phyloP scores from a whole-genome alignment of 805 yeast genomes.

The Lachancea lanzarotensis region DNA sequence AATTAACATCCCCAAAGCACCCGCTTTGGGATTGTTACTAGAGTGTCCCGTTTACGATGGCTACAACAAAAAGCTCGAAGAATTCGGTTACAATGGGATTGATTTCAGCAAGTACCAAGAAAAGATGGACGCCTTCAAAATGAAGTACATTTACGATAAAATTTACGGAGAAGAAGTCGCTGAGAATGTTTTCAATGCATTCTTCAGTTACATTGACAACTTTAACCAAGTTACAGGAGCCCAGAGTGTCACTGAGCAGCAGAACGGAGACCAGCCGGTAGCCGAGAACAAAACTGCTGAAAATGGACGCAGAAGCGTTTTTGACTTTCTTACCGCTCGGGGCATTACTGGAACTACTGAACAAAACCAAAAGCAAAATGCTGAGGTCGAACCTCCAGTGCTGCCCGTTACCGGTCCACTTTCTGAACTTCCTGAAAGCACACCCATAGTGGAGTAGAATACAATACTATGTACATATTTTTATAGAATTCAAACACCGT shows the following conservation, averaged over 20 bases:
- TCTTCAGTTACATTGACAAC: conserved; percentile 84
- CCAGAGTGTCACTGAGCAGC: conserved; percentile 16
- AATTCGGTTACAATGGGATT: conserved; percentile 71
- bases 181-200: conserved; percentile 85
- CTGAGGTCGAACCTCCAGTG: too few species aligned
- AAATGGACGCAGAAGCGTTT: conserved; percentile 29
- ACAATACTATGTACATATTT: too few species aligned
- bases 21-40: conserved; percentile 84
- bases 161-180: conserved; percentile 84
- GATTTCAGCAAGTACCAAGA: conserved; percentile 58
- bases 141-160: conserved; percentile 83
- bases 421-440: not conserved
- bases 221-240: conserved; percentile 53
- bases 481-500: too few species aligned
- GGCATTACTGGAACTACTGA: conserved; percentile 24
- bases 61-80: conserved; percentile 63
- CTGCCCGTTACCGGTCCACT: too few species aligned
- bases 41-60: conserved; percentile 91
- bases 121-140: conserved; percentile 81
- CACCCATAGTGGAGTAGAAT: not conserved
- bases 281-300: not conserved
- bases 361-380: not conserved
- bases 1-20: conserved; percentile 93
- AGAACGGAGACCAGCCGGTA: not conserved
- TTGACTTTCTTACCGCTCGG: conserved; percentile 38